Evolutionary conservation across 108 stramenopile genomes (phyloP), one percentile per base, ranked within the genome.

Genomic region (Halocafeteria seosinensis): DNA sequence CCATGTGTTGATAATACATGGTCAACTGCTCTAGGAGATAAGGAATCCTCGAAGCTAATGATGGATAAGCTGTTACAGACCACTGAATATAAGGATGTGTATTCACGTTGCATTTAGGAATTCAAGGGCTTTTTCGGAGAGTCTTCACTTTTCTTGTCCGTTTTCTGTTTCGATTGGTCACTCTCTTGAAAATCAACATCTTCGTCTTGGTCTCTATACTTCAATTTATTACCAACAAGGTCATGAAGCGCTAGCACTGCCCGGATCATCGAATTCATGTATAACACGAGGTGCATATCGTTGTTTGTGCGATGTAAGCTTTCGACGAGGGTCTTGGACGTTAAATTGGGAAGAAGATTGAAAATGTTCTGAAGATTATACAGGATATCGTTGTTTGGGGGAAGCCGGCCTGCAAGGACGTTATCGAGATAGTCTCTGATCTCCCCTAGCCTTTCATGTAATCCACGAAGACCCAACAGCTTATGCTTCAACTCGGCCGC

Each of bases 321-420:
- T 28, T 82, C 74, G 30, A 91, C 90, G 63, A 95, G 76, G 64
- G 87, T 88, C 42, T 88, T 87, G 8, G 89, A 85, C 72, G 92
- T 92, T 53, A 98, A 75, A 74, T 98, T 98, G 38, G 96, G 96
- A 63, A 98, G 72, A 9, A 98, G 75, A 77, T 92, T 93, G 66
- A 97, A 71, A 70, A 98, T 93, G 38, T 81, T 82, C 76, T 98
- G 96, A 74, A 91, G 71, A 67, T 91, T 88, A 70, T 86, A 86
- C 36, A 88, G 67, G 72, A 94, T 90, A 36, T 89, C 87, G 1
- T 85, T 79, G 70, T 90, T 91, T 62, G 78, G 60, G 13, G 71
- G 74, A 26, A 78, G 52, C n/a, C 64, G 35, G 6, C 55, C 67
- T 8, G 50, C 65, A 6, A 81, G 78, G 17, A 85, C 85, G 31